Conservation (phyloP, 768 basidiomycete species). For the Saitozyma sp. region DNA sequence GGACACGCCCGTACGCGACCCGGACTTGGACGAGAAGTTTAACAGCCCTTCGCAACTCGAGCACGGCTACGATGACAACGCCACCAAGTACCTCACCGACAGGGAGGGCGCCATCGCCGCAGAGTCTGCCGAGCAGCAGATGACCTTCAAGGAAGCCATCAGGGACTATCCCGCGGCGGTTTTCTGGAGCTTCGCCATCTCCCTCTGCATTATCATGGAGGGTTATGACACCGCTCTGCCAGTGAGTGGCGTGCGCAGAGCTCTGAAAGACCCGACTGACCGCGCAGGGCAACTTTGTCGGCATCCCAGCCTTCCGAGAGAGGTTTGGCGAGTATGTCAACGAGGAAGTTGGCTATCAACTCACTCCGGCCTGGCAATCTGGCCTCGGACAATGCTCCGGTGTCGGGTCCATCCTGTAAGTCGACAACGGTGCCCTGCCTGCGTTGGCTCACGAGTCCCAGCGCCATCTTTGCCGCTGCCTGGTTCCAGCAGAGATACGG, state of each 20-base stretch:
- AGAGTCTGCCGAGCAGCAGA: constrained; percentile 5
- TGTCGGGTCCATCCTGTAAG: constrained; percentile 4
- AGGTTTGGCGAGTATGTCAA: constrained; percentile 10
- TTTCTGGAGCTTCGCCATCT: constrained; percentile 12
- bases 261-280: neutral
- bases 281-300: constrained; percentile 23
- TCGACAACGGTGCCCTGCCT: neutral
- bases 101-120: constrained; percentile 7
- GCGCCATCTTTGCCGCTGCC: constrained; percentile 7
- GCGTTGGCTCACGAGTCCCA: neutral
- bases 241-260: neutral
- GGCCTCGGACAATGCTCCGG: constrained; percentile 21
- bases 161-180: constrained; percentile 4
- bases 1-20: too few relatives aligned
- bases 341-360: constrained; percentile 2
- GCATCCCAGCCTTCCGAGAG: constrained; percentile 11
- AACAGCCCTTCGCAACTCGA: too few relatives aligned
- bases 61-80: too few relatives aligned
- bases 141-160: constrained; percentile 13
- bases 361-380: constrained; percentile 50
- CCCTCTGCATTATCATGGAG: constrained; percentile 15
- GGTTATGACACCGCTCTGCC: constrained; percentile 11
- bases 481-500: constrained; percentile 28
- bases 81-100: too few relatives aligned
- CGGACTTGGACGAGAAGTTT: too few relatives aligned